Conservation (phyloP, 1,284 basidiomycete genomes). For the Tylopilus sp. region DNA sequence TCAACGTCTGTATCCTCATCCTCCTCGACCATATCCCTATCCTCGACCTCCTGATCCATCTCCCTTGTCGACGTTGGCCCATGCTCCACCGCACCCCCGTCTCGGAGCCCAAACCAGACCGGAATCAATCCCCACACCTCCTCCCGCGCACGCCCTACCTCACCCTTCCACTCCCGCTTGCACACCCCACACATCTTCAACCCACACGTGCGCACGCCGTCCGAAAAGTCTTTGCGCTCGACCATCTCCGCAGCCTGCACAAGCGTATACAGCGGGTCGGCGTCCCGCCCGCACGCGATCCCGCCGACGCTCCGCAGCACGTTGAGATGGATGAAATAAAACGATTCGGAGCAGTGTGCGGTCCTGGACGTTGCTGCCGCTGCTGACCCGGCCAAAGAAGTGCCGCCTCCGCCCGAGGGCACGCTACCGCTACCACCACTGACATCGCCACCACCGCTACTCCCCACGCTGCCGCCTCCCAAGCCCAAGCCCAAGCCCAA, state of each 20-base stretch:
- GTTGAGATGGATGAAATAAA: constrained; percentile 72
- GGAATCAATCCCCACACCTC: constrained; percentile 64
- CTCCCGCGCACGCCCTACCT: constrained; percentile 50
- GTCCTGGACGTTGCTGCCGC: constrained; percentile 2
- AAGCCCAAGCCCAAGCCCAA: neutral
- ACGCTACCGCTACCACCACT: neutral
- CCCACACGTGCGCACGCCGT: constrained; percentile 54
- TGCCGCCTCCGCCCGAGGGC: too few relatives aligned
- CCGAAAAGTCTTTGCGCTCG: constrained; percentile 61
- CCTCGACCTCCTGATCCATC: neutral
- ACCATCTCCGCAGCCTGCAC: constrained; percentile 67
- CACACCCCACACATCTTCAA: constrained; percentile 60
- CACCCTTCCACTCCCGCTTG: constrained; percentile 54
- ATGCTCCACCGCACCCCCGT: constrained; percentile 11
- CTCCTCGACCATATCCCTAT: neutral
- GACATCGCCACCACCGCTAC: too few relatives aligned
- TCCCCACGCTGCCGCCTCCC: neutral
- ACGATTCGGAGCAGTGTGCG: constrained; percentile 56
- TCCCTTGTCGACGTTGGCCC: neutral
- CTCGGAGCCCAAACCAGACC: constrained; percentile 57
- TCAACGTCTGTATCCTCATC: constrained; percentile 13
- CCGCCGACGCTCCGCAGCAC: constrained; percentile 65
- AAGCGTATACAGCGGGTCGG: constrained; percentile 66
- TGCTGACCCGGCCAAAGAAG: neutral
- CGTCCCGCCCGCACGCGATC: constrained; percentile 65